A percentile compares a stretch with the other conserved stretches of the same genome.
phyloP scores from a whole-genome alignment of 345 rosid genomes.

The Eucalyptus grandis region DNA sequence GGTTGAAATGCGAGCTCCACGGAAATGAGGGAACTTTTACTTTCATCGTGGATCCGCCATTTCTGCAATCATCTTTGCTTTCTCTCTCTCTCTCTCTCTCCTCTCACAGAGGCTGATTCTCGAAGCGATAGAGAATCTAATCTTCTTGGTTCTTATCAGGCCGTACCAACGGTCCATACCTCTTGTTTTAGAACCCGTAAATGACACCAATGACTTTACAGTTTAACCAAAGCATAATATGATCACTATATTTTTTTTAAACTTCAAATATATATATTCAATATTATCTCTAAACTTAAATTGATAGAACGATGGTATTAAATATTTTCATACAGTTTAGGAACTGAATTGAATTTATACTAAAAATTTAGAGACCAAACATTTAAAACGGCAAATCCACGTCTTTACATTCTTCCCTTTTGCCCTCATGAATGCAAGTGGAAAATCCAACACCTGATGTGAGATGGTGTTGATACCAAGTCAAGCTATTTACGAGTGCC shows the following conservation, averaged over 20 bases:
- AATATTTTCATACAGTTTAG: too few relatives aligned
- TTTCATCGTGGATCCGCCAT: background rate
- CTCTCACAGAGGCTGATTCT: background rate
- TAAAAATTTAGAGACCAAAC: rapidly evolving
- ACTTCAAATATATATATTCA: too few relatives aligned
- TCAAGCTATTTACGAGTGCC: background rate
- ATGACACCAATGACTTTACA: too few relatives aligned
- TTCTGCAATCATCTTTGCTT: background rate
- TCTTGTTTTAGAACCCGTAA: too few relatives aligned
- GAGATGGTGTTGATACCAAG: background rate
- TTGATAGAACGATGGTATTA: too few relatives aligned
- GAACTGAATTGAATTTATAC: too few relatives aligned
- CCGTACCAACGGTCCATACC: too few relatives aligned
- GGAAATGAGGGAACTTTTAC: background rate
- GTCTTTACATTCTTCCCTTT: rapidly evolving
- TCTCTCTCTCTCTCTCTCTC: background rate
- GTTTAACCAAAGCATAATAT: too few relatives aligned
- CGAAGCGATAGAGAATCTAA: background rate
- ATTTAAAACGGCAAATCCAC: rapidly evolving
- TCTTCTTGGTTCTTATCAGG: too few relatives aligned
- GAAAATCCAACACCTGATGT: background rate
- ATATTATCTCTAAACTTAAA: too few relatives aligned
- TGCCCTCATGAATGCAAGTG: background rate
- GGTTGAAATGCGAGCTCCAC: too few relatives aligned
- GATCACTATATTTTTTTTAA: too few relatives aligned